These are phyloP conservation scores for Schoenoplectus triqueter DNA, from an alignment of 202 grass and related monocot species.

Conservation along the genomic window DNA sequence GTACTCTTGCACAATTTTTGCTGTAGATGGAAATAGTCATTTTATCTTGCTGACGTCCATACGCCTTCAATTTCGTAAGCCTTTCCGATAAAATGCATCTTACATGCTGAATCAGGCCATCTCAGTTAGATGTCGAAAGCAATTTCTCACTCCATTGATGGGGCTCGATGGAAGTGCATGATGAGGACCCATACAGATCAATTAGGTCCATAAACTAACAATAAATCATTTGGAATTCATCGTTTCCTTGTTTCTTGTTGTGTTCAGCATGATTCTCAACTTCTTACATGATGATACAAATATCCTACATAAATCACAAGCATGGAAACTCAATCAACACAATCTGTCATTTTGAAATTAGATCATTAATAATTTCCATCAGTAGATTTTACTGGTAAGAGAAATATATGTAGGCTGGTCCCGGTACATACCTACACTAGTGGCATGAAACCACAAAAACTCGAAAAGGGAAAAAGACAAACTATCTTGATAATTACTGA, in stretches of 20 bases:
- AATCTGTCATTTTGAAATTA: background rate
- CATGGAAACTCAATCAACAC: background rate
- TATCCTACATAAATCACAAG: conserved; percentile 22
- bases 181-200: background rate
- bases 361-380: background rate
- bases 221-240: conserved; percentile 4
- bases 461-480: background rate
- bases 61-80: background rate
- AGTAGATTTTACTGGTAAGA: conserved; percentile 11
- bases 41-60: background rate
- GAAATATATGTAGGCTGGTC: background rate
- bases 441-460: conserved; percentile 3
- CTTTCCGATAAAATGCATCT: conserved; percentile 27
- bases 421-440: no score
- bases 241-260: conserved; percentile 22
- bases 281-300: conserved; percentile 38
- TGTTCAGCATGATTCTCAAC: conserved; percentile 30
- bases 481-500: background rate
- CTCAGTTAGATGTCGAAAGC: background rate
- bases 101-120: background rate
- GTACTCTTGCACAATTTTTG: background rate
- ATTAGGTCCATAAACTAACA: background rate
- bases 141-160: background rate
- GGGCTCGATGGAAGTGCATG: background rate
- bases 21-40: background rate